Evolutionary conservation across 1,139 yeast genomes (phyloP), one percentile per base, ranked within the genome.

Genomic region (Taiozyma sp.): DNA sequence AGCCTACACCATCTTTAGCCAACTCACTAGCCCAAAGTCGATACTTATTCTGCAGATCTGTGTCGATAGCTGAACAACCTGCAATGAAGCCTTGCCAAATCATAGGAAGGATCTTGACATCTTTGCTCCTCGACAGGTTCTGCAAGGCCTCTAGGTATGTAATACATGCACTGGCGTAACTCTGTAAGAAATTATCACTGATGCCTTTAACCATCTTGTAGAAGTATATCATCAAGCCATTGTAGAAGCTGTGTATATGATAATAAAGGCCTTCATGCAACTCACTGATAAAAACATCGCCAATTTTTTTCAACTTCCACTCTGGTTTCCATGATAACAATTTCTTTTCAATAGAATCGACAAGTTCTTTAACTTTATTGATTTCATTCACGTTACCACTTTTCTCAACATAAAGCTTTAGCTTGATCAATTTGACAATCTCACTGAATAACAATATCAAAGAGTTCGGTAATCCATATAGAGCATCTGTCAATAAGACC

Each of bases 31-130:
- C 88, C 95, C 96, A 88, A 54, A 76, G 74, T 61, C 81, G 83
- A 68, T 81, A 88, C 35, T 89, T 84, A 55, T 75, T 68, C 57
- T 88, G 93, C 44, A 84, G 68, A 41, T 73, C 74, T 1, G 68
- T 60, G 4, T 84, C 79, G 49, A 79, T 77, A 4, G 95, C 88
- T 56, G 88, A 90, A 62, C 95, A 86, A 0, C 96, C 96, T 0
- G 95, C 93, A 47, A 89, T 85, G 58, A 89, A 89, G 0, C 95
- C 95, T 62, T 88, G 95, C 91, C 96, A 89, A 61, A 88, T 81
- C 41, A 88, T 70, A 3, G 97, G 96, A 40, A 85, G 80, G 47
- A 88, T 83, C 32, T 79, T 76, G 0, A 79, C 83, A 45, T 77
- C 73, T 35, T 75, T 75, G n/a, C 71, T 67, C 14, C 79, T 77